Evolutionary conservation across 306 rosid species (phyloP).

Genomic region (Fragaria vesca): DNA sequence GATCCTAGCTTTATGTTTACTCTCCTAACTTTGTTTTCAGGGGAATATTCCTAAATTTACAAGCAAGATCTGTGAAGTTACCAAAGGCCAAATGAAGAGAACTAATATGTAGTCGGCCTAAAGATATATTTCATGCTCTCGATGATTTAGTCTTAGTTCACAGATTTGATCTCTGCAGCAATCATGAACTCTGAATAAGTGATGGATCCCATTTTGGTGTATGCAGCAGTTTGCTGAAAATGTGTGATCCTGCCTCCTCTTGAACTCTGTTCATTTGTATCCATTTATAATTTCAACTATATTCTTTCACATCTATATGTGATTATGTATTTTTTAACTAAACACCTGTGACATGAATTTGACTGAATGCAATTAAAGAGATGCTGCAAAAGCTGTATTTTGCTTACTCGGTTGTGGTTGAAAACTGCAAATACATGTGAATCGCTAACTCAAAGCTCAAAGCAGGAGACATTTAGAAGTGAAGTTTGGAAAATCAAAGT

Average conservation of each 20-base stretch:
- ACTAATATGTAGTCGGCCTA: not conserved
- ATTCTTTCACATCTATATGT: not conserved
- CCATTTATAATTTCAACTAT: not conserved
- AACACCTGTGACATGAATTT: not conserved
- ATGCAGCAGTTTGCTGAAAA: not conserved
- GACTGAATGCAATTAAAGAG: constrained; percentile 4
- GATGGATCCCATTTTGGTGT: not conserved
- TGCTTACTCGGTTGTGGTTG: constrained; percentile 1
- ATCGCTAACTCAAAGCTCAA: not conserved
- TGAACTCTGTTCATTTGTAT: not conserved
- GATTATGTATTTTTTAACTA: not conserved
- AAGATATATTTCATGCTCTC: not conserved
- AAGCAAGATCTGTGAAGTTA: constrained; percentile 63
- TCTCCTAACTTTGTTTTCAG: constrained; percentile 37
- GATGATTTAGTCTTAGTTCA: constrained; percentile 1
- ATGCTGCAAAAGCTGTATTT: constrained; percentile 2
- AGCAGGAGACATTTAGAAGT: not conserved
- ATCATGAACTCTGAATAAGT: constrained; percentile 3
- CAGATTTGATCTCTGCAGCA: not conserved
- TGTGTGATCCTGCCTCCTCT: not conserved
- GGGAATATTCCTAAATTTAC: constrained; percentile 85
- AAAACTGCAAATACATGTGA: constrained; percentile 3
- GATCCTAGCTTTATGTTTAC: constrained; percentile 3
- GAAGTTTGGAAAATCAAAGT: not conserved
- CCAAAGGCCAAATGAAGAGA: constrained; percentile 44